Conservation (phyloP, 768 basidiomycete genomes). For the Boletellus sp. region DNA sequence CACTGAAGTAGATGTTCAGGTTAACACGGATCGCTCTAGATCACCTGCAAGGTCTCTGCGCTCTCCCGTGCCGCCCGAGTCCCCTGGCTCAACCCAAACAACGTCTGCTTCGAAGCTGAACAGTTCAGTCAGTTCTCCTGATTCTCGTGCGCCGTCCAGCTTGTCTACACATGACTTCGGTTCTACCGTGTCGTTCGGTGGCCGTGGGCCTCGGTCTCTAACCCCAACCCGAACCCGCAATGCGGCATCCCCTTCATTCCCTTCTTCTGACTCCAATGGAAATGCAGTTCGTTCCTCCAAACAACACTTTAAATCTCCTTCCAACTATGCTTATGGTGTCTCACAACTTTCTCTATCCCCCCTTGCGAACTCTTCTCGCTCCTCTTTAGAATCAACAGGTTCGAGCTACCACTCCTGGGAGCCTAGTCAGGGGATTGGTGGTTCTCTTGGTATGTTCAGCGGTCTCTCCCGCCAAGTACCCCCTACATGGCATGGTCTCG, state of each 20-base stretch:
- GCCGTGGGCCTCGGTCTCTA: conserved; percentile 48
- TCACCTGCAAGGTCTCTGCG: conserved; percentile 46
- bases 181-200: conserved; percentile 41
- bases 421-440: conserved; percentile 51
- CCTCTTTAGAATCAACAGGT: conserved; percentile 74
- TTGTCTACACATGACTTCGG: conserved; percentile 49
- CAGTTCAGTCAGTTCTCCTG: conserved; percentile 32
- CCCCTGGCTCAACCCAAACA: conserved; percentile 44
- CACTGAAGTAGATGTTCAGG: conserved; percentile 31
- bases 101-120: conserved; percentile 20
- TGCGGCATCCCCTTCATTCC: conserved; percentile 44
- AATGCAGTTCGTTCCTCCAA: conserved; percentile 51
- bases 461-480: conserved; percentile 45
- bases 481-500: conserved; percentile 65
- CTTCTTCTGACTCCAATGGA: conserved; percentile 33
- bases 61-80: conserved; percentile 58
- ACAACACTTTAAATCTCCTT: conserved; percentile 44
- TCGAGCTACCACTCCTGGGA: conserved; percentile 87
- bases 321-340: conserved; percentile 49
- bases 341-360: conserved; percentile 68
- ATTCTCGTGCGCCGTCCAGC: conserved; percentile 43
- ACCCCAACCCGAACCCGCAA: conserved; percentile 69
- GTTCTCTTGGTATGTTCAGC: conserved; percentile 50
- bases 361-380: conserved; percentile 69
- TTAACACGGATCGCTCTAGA: conserved; percentile 35